Base-by-base conservation (phyloP, 306 rosid species). In the Carpinus fangiana region DNA sequence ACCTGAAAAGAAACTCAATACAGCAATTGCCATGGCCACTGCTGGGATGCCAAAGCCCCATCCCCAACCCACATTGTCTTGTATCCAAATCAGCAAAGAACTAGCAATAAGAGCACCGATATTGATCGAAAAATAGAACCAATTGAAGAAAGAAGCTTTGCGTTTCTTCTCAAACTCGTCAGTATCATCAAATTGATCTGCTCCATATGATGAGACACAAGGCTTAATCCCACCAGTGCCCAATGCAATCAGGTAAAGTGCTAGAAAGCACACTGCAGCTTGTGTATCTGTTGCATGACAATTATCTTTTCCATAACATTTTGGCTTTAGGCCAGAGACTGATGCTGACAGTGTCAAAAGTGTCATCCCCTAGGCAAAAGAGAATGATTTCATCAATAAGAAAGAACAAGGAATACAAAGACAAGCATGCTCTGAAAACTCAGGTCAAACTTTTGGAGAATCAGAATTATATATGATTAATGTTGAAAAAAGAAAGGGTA, bases 181-280 rank as follows among this genome's bases (percentile, higher is more conserved):
- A 12, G 82, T 72, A 18, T 92, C 97, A 17, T 92, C 97, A 68
- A 92, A 92, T 73, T 92, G 97, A 70, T 92, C 97, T 10, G 97
- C 97, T 68, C 97, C 97, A 26, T 87, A 92, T 60, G 97, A 88
- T 18, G 97, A 90, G 57, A 92, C 97, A 68, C 97, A 92, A 13
- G 97, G 91, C 88, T 90, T 92, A 56, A 92, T 92, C 53, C 97
- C 97, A 18, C 97, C 97, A 3, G 97, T 90, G 43, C 92, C 97
- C 13, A 92, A 80, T n/a, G 96, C 97, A 69, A 92, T 73, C 0
- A 89, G 88, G 90, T 92, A 92, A 71, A 92, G 96, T 0, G 97
- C 89, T 13, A 80, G 0, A 51, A 83, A 90, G 47, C 81, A 74
- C 76, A 87, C 83, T 18, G 86, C 84, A 61, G 79, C 86, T 70